Percentiles rank a stretch among this genome's conserved stretches.
Conservation (phyloP, 768 basidiomycete genomes). For the Lyophyllum atratum region DNA sequence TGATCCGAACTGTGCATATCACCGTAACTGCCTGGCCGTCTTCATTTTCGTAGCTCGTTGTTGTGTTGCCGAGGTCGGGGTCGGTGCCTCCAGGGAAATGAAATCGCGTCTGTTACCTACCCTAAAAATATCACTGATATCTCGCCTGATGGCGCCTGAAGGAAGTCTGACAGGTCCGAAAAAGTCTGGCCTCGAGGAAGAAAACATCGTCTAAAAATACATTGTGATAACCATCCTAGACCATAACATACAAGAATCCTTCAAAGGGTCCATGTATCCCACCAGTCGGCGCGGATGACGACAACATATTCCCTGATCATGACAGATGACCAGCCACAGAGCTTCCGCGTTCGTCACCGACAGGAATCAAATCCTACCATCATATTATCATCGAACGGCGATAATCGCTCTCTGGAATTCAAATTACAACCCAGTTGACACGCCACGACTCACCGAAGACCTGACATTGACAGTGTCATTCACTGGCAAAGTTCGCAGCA, state of each 20-base stretch:
- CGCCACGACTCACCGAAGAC: background rate
- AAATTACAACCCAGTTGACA: background rate
- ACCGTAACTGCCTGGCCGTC: background rate
- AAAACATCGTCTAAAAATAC: background rate
- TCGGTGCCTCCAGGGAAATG: background rate
- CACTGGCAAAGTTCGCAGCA: background rate
- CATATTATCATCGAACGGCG: slow-evolving; percentile 9
- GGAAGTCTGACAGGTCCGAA: background rate
- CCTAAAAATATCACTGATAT: background rate
- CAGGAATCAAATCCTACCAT: background rate
- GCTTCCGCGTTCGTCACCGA: background rate
- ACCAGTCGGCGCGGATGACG: background rate
- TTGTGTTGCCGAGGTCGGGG: background rate
- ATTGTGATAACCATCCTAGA: background rate
- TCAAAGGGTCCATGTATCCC: no score
- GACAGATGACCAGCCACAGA: background rate
- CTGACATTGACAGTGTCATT: no score
- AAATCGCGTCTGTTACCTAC: background rate
- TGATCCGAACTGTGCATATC: no score
- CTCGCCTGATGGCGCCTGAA: background rate
- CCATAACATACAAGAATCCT: background rate
- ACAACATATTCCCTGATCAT: background rate
- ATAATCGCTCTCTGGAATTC: slow-evolving; percentile 3
- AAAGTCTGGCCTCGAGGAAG: background rate
- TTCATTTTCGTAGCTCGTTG: background rate